Base-by-base conservation (phyloP, 2,329 filamentous ascomycete genomes). In the Tolypocladium nubicola region DNA sequence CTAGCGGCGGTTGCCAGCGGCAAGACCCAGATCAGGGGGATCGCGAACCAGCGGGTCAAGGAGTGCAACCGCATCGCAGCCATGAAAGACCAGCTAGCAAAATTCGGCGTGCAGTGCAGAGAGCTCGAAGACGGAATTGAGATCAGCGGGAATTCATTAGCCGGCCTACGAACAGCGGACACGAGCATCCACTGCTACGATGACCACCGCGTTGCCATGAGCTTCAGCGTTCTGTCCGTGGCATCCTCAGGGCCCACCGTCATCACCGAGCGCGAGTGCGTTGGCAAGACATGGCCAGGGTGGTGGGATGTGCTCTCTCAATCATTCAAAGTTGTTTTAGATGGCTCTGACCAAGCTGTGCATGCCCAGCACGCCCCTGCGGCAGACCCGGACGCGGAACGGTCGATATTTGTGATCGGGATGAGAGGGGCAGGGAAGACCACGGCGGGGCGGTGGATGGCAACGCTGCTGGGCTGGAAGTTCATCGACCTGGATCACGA, bases 371-470 rank as follows among this genome's bases (percentile, higher is more conserved):
- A 59, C 21, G 58, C 57, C 4, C 16, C 59, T n/a, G 55, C 45
- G n/a, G 52, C 47, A 23, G 45, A 56, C 4, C 26, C 49, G 7
- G 33, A 55, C 14, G 62, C 68, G 38, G 73, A 83, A 64, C 81
- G 82, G 53, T 96, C 92, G 0, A 86, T 97, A 55, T 91, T 97
- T 73, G 87, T 99, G 60, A 93, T 99, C 63, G 94, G 94, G 11
- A 99, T 99, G 94, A 85, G 94, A 62, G 94, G 94, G 57, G 94
- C 92, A 45, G 94, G 94, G 33, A 99, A 99, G 76, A 97, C 94
- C 0, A 99, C 94, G 0, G 88, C 89, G 40, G 94, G 94, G 56
- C 82, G 83, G 16, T 96, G 92, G 90, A 87, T 94, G 66, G 86
- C 88, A 0, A 82, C 82, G 60, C 81, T 88, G 35, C 77, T 97